Conservation (phyloP, 768 basidiomycete genomes). For the Podaxis sp. region DNA sequence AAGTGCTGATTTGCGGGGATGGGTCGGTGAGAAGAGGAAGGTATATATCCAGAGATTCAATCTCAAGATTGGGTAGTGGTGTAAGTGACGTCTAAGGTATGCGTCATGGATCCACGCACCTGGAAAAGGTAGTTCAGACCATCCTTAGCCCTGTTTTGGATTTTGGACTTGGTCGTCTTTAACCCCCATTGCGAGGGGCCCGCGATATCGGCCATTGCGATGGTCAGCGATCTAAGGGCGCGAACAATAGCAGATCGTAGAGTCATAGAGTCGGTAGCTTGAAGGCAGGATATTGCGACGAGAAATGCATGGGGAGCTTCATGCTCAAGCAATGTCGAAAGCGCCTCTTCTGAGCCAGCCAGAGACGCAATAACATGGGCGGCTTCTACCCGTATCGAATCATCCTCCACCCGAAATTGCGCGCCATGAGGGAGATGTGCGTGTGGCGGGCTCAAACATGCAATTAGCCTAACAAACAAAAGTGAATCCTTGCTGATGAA, state of each 20-base stretch:
- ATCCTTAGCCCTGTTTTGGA: slow-evolving; percentile 51
- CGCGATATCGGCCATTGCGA: slow-evolving; percentile 63
- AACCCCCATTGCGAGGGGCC: slow-evolving; percentile 74
- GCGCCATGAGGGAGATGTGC: not conserved
- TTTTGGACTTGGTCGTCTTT: slow-evolving; percentile 37
- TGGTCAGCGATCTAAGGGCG: slow-evolving; percentile 57
- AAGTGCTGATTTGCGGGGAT: slow-evolving; percentile 39
- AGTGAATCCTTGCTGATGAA: slow-evolving; percentile 9
- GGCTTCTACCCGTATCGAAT: slow-evolving; percentile 62
- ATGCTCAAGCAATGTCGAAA: slow-evolving; percentile 54
- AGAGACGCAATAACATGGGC: slow-evolving; percentile 76
- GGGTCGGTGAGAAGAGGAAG: slow-evolving; percentile 59
- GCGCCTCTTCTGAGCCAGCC: slow-evolving; percentile 63
- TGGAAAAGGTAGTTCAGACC: slow-evolving; percentile 63
- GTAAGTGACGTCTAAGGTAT: not conserved
- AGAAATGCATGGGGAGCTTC: slow-evolving; percentile 63
- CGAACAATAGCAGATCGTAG: slow-evolving; percentile 62
- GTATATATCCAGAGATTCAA: slow-evolving; percentile 62
- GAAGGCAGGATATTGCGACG: slow-evolving; percentile 55
- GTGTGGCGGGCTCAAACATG: slow-evolving; percentile 48
- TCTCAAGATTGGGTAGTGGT: slow-evolving; percentile 28
- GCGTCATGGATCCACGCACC: slow-evolving; percentile 33
- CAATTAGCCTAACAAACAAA: slow-evolving; percentile 52
- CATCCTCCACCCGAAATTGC: slow-evolving; percentile 34
- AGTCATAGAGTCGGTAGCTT: slow-evolving; percentile 32